These are phyloP conservation scores for Pichia sp. DNA, from an alignment of 1,139 yeast genomes.

Conservation along the genomic window DNA sequence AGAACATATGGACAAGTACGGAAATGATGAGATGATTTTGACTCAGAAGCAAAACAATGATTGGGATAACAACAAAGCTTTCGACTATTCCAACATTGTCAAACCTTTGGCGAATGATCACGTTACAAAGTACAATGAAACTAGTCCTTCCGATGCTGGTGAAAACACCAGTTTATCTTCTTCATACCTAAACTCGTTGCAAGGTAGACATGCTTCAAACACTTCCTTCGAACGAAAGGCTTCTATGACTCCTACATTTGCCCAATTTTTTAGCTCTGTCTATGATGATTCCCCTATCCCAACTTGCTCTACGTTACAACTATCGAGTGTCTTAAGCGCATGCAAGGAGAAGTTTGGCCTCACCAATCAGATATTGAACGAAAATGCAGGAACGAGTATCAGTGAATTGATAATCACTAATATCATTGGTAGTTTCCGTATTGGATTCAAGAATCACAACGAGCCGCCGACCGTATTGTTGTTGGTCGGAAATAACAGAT, in stretches of 20 bases:
- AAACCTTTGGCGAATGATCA: not conserved
- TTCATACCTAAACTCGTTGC: not conserved
- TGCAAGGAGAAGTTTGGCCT: slow-evolving; percentile 52
- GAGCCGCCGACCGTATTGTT: slow-evolving; percentile 73
- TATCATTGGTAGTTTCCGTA: slow-evolving; percentile 53
- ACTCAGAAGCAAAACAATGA: slow-evolving; percentile 44
- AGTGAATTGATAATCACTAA: slow-evolving; percentile 55
- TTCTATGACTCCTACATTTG: slow-evolving; percentile 12
- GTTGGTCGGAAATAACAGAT: slow-evolving; percentile 66
- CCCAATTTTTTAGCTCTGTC: slow-evolving; percentile 8
- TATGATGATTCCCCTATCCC: slow-evolving; percentile 38
- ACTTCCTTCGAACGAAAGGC: slow-evolving; percentile 11
- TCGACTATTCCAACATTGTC: slow-evolving; percentile 9
- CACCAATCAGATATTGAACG: slow-evolving; percentile 49
- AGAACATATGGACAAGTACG: slow-evolving; percentile 42
- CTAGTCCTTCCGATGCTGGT: slow-evolving; percentile 7
- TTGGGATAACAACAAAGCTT: slow-evolving; percentile 43
- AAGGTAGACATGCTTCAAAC: slow-evolving; percentile 11
- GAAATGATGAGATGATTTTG: slow-evolving; percentile 71
- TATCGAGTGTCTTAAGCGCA: slow-evolving; percentile 71
- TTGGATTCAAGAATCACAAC: slow-evolving; percentile 55
- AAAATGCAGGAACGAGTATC: slow-evolving; percentile 68
- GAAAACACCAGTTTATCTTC: not conserved
- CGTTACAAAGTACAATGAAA: not conserved
- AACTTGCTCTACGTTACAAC: slow-evolving; percentile 73